Evolutionary conservation across 1,139 yeast species (phyloP).

Genomic region (Chernovozyma aurita): DNA sequence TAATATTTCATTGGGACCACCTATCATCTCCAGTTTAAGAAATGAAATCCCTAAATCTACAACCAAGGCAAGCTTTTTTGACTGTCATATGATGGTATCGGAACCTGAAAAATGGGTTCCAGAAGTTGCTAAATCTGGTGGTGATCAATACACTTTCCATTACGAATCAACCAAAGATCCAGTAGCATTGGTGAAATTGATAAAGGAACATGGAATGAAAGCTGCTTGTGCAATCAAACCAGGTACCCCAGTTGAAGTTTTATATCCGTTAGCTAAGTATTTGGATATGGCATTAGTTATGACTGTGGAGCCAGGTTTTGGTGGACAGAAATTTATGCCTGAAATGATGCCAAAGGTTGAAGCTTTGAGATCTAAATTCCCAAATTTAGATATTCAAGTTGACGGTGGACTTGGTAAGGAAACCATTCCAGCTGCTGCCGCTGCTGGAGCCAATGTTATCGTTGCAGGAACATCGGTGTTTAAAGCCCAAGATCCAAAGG

Average conservation of each 20-base stretch:
- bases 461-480: conserved; percentile 97
- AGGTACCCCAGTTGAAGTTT: conserved; percentile 81
- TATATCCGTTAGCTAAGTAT: conserved; percentile 68
- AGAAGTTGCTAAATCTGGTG: conserved; percentile 91
- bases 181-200: conserved; percentile 64
- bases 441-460: conserved; percentile 95
- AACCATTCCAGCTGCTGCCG: conserved; percentile 79
- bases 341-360: conserved; percentile 96
- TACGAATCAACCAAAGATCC: conserved; percentile 90
- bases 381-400: conserved; percentile 83
- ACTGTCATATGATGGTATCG: conserved; percentile 98
- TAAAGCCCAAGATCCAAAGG: conserved; percentile 72
- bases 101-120: conserved; percentile 95
- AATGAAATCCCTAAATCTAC: conserved; percentile 61
- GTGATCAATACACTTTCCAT: conserved; percentile 95
- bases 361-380: conserved; percentile 65
- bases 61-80: conserved; percentile 65
- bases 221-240: conserved; percentile 97
- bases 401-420: conserved; percentile 94
- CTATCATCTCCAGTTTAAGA: conserved; percentile 78
- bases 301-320: conserved; percentile 99
- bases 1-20: conserved; percentile 90
- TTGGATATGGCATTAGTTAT: conserved; percentile 91
- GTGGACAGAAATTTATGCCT: conserved; percentile 94
- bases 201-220: conserved; percentile 77